Base-by-base conservation (phyloP, 1,284 basidiomycete genomes). In the Gymnopus androsaceus region DNA sequence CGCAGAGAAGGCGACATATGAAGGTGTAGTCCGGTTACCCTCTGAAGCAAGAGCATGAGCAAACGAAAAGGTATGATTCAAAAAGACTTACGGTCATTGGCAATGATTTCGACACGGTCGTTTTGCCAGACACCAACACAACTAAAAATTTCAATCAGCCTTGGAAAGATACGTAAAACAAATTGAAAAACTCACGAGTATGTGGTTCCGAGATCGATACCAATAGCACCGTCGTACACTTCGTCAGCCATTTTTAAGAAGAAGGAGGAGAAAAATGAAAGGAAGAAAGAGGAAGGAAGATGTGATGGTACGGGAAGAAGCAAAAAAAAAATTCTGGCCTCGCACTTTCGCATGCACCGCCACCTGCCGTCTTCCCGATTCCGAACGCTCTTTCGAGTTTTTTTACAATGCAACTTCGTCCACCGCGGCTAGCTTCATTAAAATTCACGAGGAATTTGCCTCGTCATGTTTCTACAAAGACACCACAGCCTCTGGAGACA, bases 71-170 rank as follows among this genome's bases (percentile, higher is more conserved):
- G 27, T 25, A 48, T 37, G 42, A 21, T 50, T 30, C 19, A 36
- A 53, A 42, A 17, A 59, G 51, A 55, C 58, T 74, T 66, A 92
- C 90, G 90, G 80, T 92, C 94, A 72, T 96, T 96, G 81, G 94
- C 93, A 73, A 97, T 97, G 82, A 98, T 97, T 80, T 96, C 95
- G 69, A 97, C 95, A 70, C 94, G 92, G 84, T 97, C 95, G 76
- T 97, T 95, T 82, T 95, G 92, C 95, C 94, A 96, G 69, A 96
- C 93, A 82, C 94, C 95, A 66, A 97, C 95, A 76, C 95, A 94
- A 48, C 90, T 91, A 64, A 23, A 64, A 55, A 62, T 31, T 46
- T 46, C 44, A 56, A 64, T 56, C 34, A 55, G 56, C 28, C 34
- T 25, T 55, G 60, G 59, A 68, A 55, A 64, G 59, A 48, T 14